These are phyloP conservation scores for Coemansia sp. DNA, from an alignment of 192 early-diverging fungal genomes.

Conservation along the genomic window DNA sequence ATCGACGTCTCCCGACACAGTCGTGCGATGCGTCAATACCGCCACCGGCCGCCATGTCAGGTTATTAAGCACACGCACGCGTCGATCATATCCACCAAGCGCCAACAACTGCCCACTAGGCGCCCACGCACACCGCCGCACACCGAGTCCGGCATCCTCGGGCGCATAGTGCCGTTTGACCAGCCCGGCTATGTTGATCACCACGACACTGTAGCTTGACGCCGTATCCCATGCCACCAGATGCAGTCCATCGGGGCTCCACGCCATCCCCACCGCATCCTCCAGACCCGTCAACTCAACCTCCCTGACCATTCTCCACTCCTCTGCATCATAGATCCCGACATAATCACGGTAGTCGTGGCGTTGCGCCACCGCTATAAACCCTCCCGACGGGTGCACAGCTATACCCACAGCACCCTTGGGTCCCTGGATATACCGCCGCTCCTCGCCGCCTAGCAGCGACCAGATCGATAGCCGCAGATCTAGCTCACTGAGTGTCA, in stretches of 20 bases:
- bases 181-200: conserved; percentile 30
- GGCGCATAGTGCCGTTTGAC: conserved; percentile 24
- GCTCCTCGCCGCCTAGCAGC: conserved; percentile 19
- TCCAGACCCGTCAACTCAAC: conserved; percentile 18
- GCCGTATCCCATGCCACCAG: conserved; percentile 30
- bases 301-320: conserved; percentile 37
- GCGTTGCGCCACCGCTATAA: conserved; percentile 45
- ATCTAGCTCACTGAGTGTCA: conserved; percentile 48
- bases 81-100: conserved; percentile 25
- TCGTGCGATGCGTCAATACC: conserved; percentile 18
- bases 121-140: conserved; percentile 26
- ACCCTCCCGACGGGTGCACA: conserved; percentile 33
- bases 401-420: conserved; percentile 17
- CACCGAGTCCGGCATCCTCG: conserved; percentile 19
- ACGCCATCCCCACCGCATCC: conserved; percentile 21
- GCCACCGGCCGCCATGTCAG: conserved; percentile 47
- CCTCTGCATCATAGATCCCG: conserved; percentile 32
- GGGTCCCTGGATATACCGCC: conserved; percentile 40
- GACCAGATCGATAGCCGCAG: conserved; percentile 48
- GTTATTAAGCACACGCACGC: conserved; percentile 31
- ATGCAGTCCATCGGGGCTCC: conserved; percentile 48
- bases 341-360: conserved; percentile 46
- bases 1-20: conserved; percentile 8
- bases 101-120: conserved; percentile 43
- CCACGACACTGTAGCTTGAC: conserved; percentile 11